Base-by-base conservation (phyloP, 305 asterid species). In the Stenogyne calaminthoides region DNA sequence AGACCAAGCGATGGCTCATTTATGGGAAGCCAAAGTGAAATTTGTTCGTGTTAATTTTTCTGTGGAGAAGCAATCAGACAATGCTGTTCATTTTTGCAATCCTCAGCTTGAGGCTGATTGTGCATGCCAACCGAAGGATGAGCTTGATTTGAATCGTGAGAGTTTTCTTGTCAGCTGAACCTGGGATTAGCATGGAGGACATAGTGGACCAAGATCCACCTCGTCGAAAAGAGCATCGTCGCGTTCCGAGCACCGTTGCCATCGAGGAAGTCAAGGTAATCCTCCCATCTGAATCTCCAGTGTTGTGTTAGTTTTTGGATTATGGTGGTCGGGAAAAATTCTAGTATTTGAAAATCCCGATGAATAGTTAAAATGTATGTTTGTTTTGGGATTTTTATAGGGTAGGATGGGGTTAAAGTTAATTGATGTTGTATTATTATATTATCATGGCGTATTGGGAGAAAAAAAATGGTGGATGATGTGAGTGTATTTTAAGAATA, bases 231-330 rank as follows among this genome's bases (percentile, higher is more conserved):
- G 97, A 95, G 83, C 99, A 95, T 74, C 98, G 99, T 12, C 98
- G 99, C 63, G 98, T 95, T 79, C 98, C 99, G 51, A 95, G 99
- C 82, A 95, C 99, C 15, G 91, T 95, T 73, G 99, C 99, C 81
- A 89, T 95, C n/a, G 99, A 88, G 86, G 98, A 95, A 89, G 99
- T 92, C 75, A 92, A 95, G 99, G 99, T 95, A 80, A 64, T 73
- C 67, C 60, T 73, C 61, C 51, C 39, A 52, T 73, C 75, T 70
- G 57, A 40, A 57, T 70, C 69, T 69, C 65, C n/a, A 12, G 52
- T 0, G 16, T 6, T 44, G 14, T 44, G 15, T 44, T 44, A 3
- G 6, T 12, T 44, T 44, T 44, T 6, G 15, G 52, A 0, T 44
- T 44, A 44, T 44, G 15, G 15, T 25, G 29, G 29, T 25, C 3